A percentile compares a stretch with the other conserved stretches of the same genome.
Conservation (phyloP, 345 rosid genomes). For the Eutrema heterophyllum region DNA sequence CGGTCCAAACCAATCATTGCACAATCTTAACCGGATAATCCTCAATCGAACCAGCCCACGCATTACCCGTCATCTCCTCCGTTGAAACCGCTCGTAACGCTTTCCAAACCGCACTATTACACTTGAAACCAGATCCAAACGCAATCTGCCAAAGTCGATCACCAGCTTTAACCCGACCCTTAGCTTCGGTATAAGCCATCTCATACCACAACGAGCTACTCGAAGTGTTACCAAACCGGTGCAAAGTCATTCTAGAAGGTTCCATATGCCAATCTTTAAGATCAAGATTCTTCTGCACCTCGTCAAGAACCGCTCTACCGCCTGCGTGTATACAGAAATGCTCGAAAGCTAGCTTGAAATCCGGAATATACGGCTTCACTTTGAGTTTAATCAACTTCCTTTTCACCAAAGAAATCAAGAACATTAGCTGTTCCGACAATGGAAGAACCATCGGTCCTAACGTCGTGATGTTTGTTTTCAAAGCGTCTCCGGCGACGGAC, state of each 20-base stretch:
- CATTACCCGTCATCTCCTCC: conserved; percentile 45
- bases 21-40: conserved; percentile 57
- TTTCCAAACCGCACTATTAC: conserved; percentile 92
- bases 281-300: conserved; percentile 63
- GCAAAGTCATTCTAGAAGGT: conserved; percentile 87
- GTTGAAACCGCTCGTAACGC: conserved; percentile 47
- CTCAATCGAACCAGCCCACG: conserved; percentile 64
- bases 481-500: conserved; percentile 90
- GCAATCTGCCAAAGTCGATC: conserved; percentile 96
- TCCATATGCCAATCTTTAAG: conserved; percentile 89
- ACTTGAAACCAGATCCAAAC: conserved; percentile 93
- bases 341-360: conserved; percentile 86
- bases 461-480: conserved; percentile 84
- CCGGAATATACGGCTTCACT: conserved; percentile 72
- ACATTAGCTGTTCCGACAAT: conserved; percentile 58
- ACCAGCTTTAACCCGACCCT: conserved; percentile 63
- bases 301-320: conserved; percentile 82
- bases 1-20: conserved; percentile 14
- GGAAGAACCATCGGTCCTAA: conserved; percentile 85
- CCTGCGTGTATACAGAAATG: conserved; percentile 91
- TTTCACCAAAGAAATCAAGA: conserved; percentile 48
- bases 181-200: conserved; percentile 82
- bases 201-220: conserved; percentile 96
- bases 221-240: conserved; percentile 87
- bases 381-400: conserved; percentile 52